Base-by-base conservation (phyloP, 2,329 filamentous ascomycete genomes). In the Colletotrichum cereale region DNA sequence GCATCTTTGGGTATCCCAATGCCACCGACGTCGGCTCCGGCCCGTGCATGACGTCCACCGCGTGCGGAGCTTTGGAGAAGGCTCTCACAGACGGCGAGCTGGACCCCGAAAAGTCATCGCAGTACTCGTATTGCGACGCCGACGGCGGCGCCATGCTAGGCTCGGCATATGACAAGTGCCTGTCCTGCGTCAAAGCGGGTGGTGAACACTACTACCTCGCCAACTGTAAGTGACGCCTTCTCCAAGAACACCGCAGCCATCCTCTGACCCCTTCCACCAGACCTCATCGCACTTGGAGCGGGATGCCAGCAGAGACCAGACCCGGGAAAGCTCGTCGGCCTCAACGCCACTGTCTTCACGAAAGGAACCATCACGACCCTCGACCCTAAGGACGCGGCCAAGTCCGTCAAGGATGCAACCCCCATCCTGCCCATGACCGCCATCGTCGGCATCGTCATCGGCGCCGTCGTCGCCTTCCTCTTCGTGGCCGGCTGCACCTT, bases 1-100 rank as follows among this genome's bases (percentile, higher is more conserved):
- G 87, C 75, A 75, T 89, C 57, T 86, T 88, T 75, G 85, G 84
- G 12, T 87, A 82, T 67, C 86, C 85, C 18, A 85, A 89, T 72
- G 85, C 82, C 52, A 83, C 83, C 0, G 80, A 77, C 24, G 77
- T 84, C 12, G 81, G 80, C 11, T 84, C 84, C 1, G 84, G 80
- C 16, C 87, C 87, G 0, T 89, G 87, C 77, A 81, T 83, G 48
- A 88, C 86, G 0, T 83, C 82, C 8, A 83, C 82, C 5, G 86
- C 87, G 2, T 89, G 87, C 70, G 87, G 86, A 0, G 76, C 76
- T 2, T 79, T 89, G 5, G 77, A 81, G 57, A 67, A 73, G 14
- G 80, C 83, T 10, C 74, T 89, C n/a, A 80, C 81, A 21, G 74
- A 80, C 2, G 85, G 80, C 56, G 77, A 85, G 5, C 76, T 83